Percentiles rank a stretch among this genome's conserved stretches.
Evolutionary conservation across 108 stramenopile genomes (phyloP).

Genomic region (Epipyxis sp.): DNA sequence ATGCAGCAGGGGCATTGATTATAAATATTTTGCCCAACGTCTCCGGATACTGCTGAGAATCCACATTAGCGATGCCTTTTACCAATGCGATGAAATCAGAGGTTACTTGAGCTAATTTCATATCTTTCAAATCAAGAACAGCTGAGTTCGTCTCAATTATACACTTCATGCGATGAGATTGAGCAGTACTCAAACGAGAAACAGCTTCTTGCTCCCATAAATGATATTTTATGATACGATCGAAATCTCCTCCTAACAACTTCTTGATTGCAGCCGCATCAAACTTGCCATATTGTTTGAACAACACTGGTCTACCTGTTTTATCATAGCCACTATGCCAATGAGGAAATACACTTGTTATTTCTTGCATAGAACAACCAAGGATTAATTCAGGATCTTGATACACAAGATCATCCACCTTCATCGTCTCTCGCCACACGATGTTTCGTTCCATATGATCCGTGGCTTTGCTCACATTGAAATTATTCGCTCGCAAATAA

Average conservation of each 20-base stretch:
- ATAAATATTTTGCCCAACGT: conserved; percentile 50
- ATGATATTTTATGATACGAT: background rate
- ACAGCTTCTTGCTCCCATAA: conserved; percentile 25
- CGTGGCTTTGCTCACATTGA: conserved; percentile 35
- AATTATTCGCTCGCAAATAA: conserved; percentile 43
- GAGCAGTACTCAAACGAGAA: background rate
- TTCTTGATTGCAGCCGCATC: conserved; percentile 13
- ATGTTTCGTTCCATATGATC: conserved; percentile 38
- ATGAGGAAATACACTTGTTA: conserved; percentile 41
- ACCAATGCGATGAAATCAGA: conserved; percentile 45
- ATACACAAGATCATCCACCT: conserved; percentile 33
- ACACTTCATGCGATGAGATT: background rate
- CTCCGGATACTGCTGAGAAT: conserved; percentile 53
- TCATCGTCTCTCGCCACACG: conserved; percentile 23
- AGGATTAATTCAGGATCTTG: conserved; percentile 37
- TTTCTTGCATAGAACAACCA: conserved; percentile 37
- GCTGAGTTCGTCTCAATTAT: background rate
- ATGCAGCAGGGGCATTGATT: conserved; percentile 51
- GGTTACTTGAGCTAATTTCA: conserved; percentile 41
- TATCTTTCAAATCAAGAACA: conserved; percentile 26
- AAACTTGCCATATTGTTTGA: conserved; percentile 43
- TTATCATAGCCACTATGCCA: conserved; percentile 46
- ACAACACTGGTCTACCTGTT: conserved; percentile 37
- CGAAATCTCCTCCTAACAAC: background rate
- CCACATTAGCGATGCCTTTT: conserved; percentile 44